phyloP scores from a whole-genome alignment of 768 basidiomycete genomes.

The Postia placenta region DNA sequence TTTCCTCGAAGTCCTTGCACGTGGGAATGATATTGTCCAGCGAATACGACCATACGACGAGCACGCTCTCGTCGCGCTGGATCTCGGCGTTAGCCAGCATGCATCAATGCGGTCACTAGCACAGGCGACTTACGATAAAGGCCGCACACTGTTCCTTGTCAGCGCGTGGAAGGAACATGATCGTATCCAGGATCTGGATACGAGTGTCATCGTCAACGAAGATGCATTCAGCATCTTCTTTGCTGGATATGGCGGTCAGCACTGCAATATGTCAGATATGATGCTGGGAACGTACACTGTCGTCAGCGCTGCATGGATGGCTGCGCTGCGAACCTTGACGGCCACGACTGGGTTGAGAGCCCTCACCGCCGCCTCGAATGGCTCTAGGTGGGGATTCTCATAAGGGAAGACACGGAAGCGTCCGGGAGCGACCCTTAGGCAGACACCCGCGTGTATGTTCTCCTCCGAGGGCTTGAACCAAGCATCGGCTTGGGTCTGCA shows the following conservation, averaged over 20 bases:
- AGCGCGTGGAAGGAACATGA: slow-evolving; percentile 61
- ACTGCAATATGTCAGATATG: not conserved
- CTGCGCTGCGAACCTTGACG: slow-evolving; percentile 74
- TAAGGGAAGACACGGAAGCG: slow-evolving; percentile 82
- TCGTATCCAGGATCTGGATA: slow-evolving; percentile 78
- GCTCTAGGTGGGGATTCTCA: slow-evolving; percentile 71
- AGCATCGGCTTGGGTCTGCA: slow-evolving; percentile 71
- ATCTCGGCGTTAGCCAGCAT: not conserved
- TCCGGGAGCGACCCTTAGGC: slow-evolving; percentile 60
- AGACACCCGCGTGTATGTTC: slow-evolving; percentile 75
- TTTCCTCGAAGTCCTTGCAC: slow-evolving; percentile 68
- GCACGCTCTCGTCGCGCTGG: slow-evolving; percentile 76
- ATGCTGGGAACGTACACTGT: slow-evolving; percentile 49
- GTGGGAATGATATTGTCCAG: slow-evolving; percentile 73
- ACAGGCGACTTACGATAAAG: slow-evolving; percentile 54
- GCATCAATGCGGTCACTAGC: not conserved
- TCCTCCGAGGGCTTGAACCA: slow-evolving; percentile 87
- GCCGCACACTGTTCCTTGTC: slow-evolving; percentile 92
- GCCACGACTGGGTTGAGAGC: slow-evolving; percentile 78
- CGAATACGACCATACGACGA: slow-evolving; percentile 82
- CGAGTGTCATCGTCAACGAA: slow-evolving; percentile 76
- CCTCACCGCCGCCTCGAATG: slow-evolving; percentile 77
- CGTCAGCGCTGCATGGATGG: slow-evolving; percentile 71
- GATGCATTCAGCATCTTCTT: slow-evolving; percentile 54
- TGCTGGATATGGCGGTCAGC: slow-evolving; percentile 28